These are phyloP conservation scores for Aspergillus tanneri DNA, from an alignment of 2,329 filamentous ascomycete genomes.

Conservation along the genomic window DNA sequence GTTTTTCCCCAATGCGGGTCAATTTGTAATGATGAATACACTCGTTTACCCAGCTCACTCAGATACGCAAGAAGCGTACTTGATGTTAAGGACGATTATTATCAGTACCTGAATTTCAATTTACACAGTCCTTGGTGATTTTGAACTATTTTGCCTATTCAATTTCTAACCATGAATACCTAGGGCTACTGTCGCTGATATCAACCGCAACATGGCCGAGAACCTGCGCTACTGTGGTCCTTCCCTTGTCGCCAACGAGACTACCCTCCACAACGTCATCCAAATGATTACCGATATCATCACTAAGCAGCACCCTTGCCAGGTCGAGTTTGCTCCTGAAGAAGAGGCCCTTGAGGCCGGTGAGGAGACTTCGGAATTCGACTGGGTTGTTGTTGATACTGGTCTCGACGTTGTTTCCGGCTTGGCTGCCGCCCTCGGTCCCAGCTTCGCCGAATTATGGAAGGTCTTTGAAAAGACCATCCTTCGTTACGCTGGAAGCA, in stretches of 20 bases:
- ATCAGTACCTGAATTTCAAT: conserved; percentile 46
- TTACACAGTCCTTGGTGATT: conserved; percentile 19
- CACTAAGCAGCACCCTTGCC: conserved; percentile 86
- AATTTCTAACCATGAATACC: conserved; percentile 44
- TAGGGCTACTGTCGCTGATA: conserved; percentile 86
- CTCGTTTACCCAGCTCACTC: conserved; percentile 99
- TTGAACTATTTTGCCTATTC: conserved; percentile 17
- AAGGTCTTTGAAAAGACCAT: conserved; percentile 94
- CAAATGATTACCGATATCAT: conserved; percentile 75
- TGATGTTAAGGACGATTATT: conserved; percentile 80
- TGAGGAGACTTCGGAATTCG: conserved; percentile 85
- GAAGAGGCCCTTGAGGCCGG: conserved; percentile 73
- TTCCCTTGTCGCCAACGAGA: conserved; percentile 71
- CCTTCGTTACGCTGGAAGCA: conserved; percentile 81
- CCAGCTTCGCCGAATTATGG: conserved; percentile 82
- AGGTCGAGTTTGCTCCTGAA: conserved; percentile 81
- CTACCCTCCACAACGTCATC: conserved; percentile 72
- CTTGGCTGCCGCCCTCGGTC: conserved; percentile 76
- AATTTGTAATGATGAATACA: conserved; percentile 70
- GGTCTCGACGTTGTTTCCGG: conserved; percentile 87
- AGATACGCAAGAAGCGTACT: conserved; percentile 77
- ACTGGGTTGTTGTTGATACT: conserved; percentile 95
- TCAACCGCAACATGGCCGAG: conserved; percentile 89
- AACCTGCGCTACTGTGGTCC: conserved; percentile 90
- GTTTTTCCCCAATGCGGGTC: not conserved